Conservation (phyloP, 148 eudicot species). For the Simmondsia chinensis region DNA sequence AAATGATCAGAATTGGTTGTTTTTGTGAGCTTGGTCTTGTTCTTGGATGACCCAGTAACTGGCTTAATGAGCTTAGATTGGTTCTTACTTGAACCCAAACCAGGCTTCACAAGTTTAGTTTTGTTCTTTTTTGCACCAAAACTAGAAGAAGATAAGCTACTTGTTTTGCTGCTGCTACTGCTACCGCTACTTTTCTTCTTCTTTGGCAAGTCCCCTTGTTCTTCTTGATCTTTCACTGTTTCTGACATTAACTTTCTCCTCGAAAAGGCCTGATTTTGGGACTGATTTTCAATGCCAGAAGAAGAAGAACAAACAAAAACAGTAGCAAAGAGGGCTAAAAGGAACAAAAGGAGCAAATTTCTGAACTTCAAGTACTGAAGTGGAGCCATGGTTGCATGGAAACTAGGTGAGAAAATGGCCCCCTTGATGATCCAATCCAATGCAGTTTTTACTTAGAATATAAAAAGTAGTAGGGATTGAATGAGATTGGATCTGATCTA, state of each 20-base stretch:
- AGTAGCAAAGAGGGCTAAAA: conserved; percentile 17
- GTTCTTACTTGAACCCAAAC: conserved; percentile 23
- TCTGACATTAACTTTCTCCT: conserved; percentile 4
- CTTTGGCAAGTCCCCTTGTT: neutral
- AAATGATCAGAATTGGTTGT: neutral
- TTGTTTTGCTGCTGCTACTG: conserved; percentile 17
- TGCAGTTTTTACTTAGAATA: too few species aligned
- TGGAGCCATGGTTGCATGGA: conserved; percentile 36
- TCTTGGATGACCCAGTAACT: conserved; percentile 11
- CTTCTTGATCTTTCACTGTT: neutral
- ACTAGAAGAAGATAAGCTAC: neutral
- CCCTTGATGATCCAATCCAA: conserved; percentile 16
- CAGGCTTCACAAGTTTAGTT: conserved; percentile 29
- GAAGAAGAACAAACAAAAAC: conserved; percentile 12
- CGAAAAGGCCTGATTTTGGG: conserved; percentile 2
- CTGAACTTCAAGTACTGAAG: conserved; percentile 20
- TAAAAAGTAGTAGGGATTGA: too few species aligned
- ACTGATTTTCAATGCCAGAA: neutral
- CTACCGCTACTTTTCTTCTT: conserved; percentile 20
- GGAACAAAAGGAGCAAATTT: conserved; percentile 22
- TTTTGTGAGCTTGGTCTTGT: conserved; percentile 29
- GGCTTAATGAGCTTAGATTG: conserved; percentile 36
- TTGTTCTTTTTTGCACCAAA: conserved; percentile 35
- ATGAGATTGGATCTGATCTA: conserved; percentile 8
- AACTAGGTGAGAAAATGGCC: neutral